Base-by-base conservation (phyloP, 306 rosid species). In the Amphicarpaea edgeworthii region DNA sequence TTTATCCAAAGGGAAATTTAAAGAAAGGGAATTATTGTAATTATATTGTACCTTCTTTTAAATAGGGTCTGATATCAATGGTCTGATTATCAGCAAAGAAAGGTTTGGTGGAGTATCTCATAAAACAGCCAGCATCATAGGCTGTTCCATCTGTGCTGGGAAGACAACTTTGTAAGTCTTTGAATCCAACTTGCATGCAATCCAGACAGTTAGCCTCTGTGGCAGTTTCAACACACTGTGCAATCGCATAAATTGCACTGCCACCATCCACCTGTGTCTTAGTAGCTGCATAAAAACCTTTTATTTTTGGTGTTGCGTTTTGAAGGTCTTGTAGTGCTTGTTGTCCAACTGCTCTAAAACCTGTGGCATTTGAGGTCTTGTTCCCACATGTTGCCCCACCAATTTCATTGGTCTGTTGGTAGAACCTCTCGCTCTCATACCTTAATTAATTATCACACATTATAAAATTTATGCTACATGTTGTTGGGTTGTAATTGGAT, bases 71-170 rank as follows among this genome's bases (percentile, higher is more conserved):
- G 54, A 90, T 68, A 40, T 86, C 66, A 51, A 61, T 82, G 32
- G 90, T 81, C 14, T 90, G 87, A 46, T 87, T 80, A 57, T 75
- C 87, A 37, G 86, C 78, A 45, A 90, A 90, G 77, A 90, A 90
- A 7, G 87, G 58, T 20, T 84, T 77, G 40, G 28, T 24, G 19
- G 95, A 90, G 60, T 81, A 90, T 82, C 95, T 83, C 73, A 90
- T 62, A 41, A 90, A 90, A 47, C 95, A 90, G 0, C 95, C 95
- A 4, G 88, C 88, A 79, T 88, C 96, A 32, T 17, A 81, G 2
- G 96, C 82, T 24, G 84, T 77, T 3, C 86, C 96, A 17, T 81
- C 74, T n/a, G 79, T 5, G 9, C 75, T 75, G 15, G 89, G 89
- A 65, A 85, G 75, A 43, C 96, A 90, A 51, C 20, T 34, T 7